Base-by-base conservation (phyloP, 78 protist genomes). In the Anaeramoeba flamelloides region DNA sequence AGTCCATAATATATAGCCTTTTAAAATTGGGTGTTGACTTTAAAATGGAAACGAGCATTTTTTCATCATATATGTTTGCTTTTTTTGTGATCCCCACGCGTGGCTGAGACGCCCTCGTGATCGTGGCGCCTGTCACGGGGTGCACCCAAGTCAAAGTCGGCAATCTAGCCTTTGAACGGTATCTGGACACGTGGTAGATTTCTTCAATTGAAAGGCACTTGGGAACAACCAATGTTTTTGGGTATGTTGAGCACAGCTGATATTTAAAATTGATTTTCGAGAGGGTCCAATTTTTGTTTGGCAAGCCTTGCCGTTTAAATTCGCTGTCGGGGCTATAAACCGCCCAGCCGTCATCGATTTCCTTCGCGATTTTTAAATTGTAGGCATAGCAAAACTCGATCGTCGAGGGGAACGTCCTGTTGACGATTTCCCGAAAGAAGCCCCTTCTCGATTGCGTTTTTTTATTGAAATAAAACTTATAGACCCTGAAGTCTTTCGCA, bases 181-280 rank as follows among this genome's bases (percentile, higher is more conserved):
- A 88, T 34, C 41, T 31, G 17, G 90, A 85, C 39, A 77, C 85
- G 31, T 37, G 77, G 2, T 0, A 39, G 77, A 83, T 33, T 0
- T 1, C 78, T 0, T 87, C 89, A 75, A 89, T 91, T 0, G 64
- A 2, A 33, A 87, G 34, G 33, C 31, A 3, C 2, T 34, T 34
- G 31, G 94, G 94, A 0, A 91, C 90, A 0, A 33, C 85, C 12
- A 91, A 39, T 31, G 69, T 34, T 75, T 74, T 75, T 3, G 92
- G 91, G 41, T 91, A 91, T 0, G 94, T 84, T 33, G 79, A 79
- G 40, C 90, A 88, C 40, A 91, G 26, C 74, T 22, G n/a, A 79
- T 75, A 86, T 38, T 83, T 79, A 0, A 33, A 40, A n/a, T 90
- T 90, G n/a, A 83, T 77, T 39, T 78, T 82, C 1, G 88, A 40